phyloP scores from a whole-genome alignment of 306 rosid genomes.

The Clitoria ternatea region DNA sequence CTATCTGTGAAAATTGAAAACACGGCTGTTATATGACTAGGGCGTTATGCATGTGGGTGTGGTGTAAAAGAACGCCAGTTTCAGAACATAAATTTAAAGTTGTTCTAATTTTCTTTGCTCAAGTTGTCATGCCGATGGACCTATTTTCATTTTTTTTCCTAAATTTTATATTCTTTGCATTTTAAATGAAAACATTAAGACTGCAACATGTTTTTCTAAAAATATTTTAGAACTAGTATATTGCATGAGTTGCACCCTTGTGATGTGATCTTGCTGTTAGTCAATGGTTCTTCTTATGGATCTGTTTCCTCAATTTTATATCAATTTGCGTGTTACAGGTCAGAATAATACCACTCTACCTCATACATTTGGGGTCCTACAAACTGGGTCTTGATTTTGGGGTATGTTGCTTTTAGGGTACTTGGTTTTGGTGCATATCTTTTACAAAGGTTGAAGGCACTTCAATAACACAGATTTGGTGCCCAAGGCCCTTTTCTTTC shows the following conservation, averaged over 20 bases:
- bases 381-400: neutral
- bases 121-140: neutral
- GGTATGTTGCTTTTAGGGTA: neutral
- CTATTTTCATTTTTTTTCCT: neutral
- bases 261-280: slow-evolving; percentile 5
- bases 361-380: neutral
- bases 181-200: no score
- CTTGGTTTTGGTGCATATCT: slow-evolving; percentile 10
- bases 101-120: neutral
- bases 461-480: slow-evolving; percentile 2
- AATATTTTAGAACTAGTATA: neutral
- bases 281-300: neutral
- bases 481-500: slow-evolving; percentile 5
- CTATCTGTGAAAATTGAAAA: neutral
- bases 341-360: slow-evolving; percentile 3
- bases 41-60: neutral
- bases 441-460: slow-evolving; percentile 21
- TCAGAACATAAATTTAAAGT: neutral
- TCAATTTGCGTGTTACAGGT: slow-evolving; percentile 3
- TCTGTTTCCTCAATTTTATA: neutral
- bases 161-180: neutral
- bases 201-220: no score
- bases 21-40: neutral
- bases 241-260: neutral
- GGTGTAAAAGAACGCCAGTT: neutral